Base-by-base conservation (phyloP, 768 basidiomycete species). In the Suillus subluteus region DNA sequence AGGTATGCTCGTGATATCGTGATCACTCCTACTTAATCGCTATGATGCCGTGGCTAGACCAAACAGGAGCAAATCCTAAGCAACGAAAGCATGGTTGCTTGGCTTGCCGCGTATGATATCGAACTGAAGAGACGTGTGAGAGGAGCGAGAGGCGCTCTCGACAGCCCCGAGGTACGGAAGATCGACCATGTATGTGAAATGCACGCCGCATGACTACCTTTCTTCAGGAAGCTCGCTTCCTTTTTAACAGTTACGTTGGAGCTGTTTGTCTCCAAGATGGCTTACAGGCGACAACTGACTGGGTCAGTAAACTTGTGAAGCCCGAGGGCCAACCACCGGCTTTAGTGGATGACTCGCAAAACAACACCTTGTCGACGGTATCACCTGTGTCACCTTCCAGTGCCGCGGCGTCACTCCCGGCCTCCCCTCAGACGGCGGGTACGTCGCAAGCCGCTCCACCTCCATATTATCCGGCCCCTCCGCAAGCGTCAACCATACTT, bases 231-330 rank as follows among this genome's bases (percentile, higher is more conserved):
- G 83, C 86, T 62, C 79, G 80, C 23, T 77, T 75, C 52, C 84
- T 88, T 61, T 89, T 90, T 69, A 72, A 84, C 69, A 84, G 85
- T 21, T 91, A 90, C 69, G 79, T 91, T 21, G 91, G 89, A 21
- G 91, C 88, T 30, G 74, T 89, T 13, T 88, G 85, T 72, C 77
- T 83, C n/a, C 84, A 86, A 58, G 83, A 80, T 64, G 90, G 90
- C 30, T 71, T 85, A 40, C 54, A 71, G 3, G 72, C 75, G 4
- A 78, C 90, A 50, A 81, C 88, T 70, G 69, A 75, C 26, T 92
- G 89, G 89, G 83, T 91, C 43, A 84, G 84, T 58, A 79, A 79
- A 59, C 79, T 90, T 32, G 79, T 91, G 59, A 83, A 82, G 68
- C 88, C 89, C 6, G 76, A 78, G 16, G 67, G 74, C 62, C 68